phyloP scores from a whole-genome alignment of 371 early-diverging fungal species.

The Apophysomyces sp. region DNA sequence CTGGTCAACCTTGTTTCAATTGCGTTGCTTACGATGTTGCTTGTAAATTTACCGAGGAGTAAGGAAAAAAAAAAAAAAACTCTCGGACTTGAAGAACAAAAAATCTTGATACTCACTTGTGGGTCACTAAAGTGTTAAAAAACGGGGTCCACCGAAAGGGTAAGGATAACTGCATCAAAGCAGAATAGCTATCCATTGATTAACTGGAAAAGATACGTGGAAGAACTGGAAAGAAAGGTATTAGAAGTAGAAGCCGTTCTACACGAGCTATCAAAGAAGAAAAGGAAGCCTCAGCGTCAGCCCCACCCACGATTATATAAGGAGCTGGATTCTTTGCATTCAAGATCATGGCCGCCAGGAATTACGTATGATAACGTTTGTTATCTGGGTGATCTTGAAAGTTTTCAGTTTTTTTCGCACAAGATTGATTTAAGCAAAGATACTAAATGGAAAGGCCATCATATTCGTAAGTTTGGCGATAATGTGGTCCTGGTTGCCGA shows the following conservation, averaged over 20 bases:
- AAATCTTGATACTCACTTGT: background rate
- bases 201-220: conserved; percentile 26
- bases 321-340: conserved; percentile 13
- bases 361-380: conserved; percentile 29
- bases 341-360: conserved; percentile 12
- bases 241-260: conserved; percentile 26
- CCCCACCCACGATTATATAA: background rate
- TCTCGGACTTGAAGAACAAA: background rate
- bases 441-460: conserved; percentile 34
- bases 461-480: conserved; percentile 39
- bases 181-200: background rate
- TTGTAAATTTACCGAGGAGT: conserved; percentile 24
- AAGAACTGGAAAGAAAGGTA: conserved; percentile 38
- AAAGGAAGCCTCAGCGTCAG: background rate
- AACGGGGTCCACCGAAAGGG: conserved; percentile 39
- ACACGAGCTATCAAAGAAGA: background rate
- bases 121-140: conserved; percentile 15
- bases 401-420: conserved; percentile 42
- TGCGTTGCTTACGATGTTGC: conserved; percentile 26
- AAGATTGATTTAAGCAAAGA: conserved; percentile 27
- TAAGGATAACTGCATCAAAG: no score
- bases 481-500: conserved; percentile 36
- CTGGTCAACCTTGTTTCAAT: conserved; percentile 28
- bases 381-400: conserved; percentile 44
- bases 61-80: background rate